Percentiles rank a stretch among this genome's conserved stretches.
These are phyloP conservation scores for Sambucus nigra DNA, from an alignment of 129 eudicot species.

Conservation along the genomic window DNA sequence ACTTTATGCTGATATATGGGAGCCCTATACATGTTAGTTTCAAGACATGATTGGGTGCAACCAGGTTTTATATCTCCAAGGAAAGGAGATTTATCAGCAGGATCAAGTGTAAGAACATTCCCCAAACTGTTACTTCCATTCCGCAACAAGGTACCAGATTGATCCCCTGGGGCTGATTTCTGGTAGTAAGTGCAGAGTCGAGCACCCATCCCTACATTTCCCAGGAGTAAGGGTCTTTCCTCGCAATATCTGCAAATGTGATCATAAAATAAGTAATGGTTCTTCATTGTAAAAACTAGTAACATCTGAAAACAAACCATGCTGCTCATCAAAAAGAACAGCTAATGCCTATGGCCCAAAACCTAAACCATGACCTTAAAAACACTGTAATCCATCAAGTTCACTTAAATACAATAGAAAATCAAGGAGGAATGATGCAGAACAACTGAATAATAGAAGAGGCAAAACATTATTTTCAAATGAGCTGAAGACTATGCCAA, in stretches of 20 bases:
- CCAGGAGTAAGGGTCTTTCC: slow-evolving; percentile 91
- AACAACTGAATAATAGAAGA: too few relatives aligned
- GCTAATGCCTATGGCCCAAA: too few relatives aligned
- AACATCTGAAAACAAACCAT: too few relatives aligned
- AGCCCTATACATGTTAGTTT: slow-evolving; percentile 94
- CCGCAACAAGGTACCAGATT: slow-evolving; percentile 57
- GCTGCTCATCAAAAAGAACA: too few relatives aligned
- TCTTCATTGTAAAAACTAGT: too few relatives aligned
- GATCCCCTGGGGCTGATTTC: slow-evolving; percentile 75
- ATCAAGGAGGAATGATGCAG: too few relatives aligned
- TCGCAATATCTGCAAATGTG: slow-evolving; percentile 65
- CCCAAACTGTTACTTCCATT: slow-evolving; percentile 56
- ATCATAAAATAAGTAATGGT: neutral
- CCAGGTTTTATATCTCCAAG: slow-evolving; percentile 97
- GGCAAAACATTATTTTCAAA: too few relatives aligned
- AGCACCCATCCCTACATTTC: slow-evolving; percentile 97
- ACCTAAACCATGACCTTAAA: too few relatives aligned
- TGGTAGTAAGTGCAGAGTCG: slow-evolving; percentile 94
- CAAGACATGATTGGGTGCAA: slow-evolving; percentile 77
- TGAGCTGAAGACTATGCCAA: too few relatives aligned
- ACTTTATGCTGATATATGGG: slow-evolving; percentile 82
- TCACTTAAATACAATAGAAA: too few relatives aligned
- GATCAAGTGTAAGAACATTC: slow-evolving; percentile 68
- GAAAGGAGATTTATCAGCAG: slow-evolving; percentile 95
- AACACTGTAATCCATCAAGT: too few relatives aligned